phyloP scores from a whole-genome alignment of 768 basidiomycete species.

The Rhodotorula paludigena region DNA sequence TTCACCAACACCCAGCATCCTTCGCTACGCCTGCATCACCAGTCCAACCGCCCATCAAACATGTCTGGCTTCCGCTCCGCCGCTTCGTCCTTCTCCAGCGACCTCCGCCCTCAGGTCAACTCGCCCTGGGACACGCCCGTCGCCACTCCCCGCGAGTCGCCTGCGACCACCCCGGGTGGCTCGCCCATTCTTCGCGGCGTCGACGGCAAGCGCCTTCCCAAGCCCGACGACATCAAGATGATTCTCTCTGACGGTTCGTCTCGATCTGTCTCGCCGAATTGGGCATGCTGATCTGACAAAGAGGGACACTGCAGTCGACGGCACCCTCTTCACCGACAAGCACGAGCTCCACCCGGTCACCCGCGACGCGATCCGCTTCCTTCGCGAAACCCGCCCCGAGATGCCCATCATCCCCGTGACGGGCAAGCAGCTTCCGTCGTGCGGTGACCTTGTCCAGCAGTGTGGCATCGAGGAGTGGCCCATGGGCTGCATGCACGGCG shows the following conservation, averaged over 20 bases:
- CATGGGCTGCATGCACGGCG: slow-evolving; percentile 38
- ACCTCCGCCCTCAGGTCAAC: slow-evolving; percentile 5
- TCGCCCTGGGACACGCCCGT: slow-evolving; percentile 37
- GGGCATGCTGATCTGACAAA: background rate
- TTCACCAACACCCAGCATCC: background rate
- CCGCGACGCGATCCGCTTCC: slow-evolving; percentile 35
- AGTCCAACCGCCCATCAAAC: background rate
- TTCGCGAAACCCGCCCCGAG: slow-evolving; percentile 35
- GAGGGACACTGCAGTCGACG: slow-evolving; percentile 13
- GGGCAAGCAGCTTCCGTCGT: slow-evolving; percentile 39
- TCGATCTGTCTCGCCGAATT: background rate
- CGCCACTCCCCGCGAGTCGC: slow-evolving; percentile 34
- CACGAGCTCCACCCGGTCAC: slow-evolving; percentile 39
- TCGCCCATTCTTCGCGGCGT: slow-evolving; percentile 22
- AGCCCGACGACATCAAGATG: slow-evolving; percentile 33
- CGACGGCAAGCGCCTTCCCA: slow-evolving; percentile 22
- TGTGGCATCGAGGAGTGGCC: slow-evolving; percentile 29
- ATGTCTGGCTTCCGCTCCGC: slow-evolving; percentile 23
- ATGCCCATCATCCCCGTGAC: slow-evolving; percentile 41
- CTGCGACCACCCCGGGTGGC: slow-evolving; percentile 24
- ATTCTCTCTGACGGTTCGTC: slow-evolving; percentile 35
- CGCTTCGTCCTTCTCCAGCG: slow-evolving; percentile 11
- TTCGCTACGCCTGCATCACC: background rate
- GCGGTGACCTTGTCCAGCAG: slow-evolving; percentile 28
- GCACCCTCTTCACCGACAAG: slow-evolving; percentile 39